These are phyloP conservation scores for Pezicula radicicola DNA, from an alignment of 2,329 filamentous ascomycete genomes.

Conservation along the genomic window DNA sequence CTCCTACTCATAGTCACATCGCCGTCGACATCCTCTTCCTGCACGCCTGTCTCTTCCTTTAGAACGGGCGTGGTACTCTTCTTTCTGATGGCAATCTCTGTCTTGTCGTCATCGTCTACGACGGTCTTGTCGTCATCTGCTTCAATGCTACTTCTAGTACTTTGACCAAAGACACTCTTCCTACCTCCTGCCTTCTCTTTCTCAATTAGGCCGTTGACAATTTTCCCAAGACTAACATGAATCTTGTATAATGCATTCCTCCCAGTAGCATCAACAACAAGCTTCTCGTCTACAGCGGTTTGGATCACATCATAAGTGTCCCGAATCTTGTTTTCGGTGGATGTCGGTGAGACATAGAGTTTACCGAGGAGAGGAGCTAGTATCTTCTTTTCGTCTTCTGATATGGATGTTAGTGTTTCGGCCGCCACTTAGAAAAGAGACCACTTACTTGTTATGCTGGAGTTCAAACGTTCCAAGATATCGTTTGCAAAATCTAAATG, in stretches of 20 bases:
- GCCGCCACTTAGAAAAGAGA: constrained; percentile 1
- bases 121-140: constrained; percentile 34
- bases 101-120: constrained; percentile 35
- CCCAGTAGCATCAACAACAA: constrained; percentile 57
- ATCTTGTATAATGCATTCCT: constrained; percentile 67
- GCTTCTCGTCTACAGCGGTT: constrained; percentile 59
- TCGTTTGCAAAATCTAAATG: constrained; percentile 77
- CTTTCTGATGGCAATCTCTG: constrained; percentile 13
- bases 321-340: constrained; percentile 55
- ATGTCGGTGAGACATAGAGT: constrained; percentile 71
- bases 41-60: constrained; percentile 30
- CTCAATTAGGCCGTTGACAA: constrained; percentile 58
- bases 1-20: constrained; percentile 2
- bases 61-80: constrained; percentile 26
- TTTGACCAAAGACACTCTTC: constrained; percentile 15
- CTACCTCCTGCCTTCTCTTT: constrained; percentile 11
- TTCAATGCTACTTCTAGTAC: constrained; percentile 29
- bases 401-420: constrained; percentile 27
- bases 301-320: constrained; percentile 55
- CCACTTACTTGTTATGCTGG: constrained; percentile 62
- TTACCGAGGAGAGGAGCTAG: constrained; percentile 78
- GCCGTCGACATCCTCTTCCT: constrained; percentile 10
- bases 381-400: constrained; percentile 84
- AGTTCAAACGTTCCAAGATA: constrained; percentile 71
- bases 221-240: constrained; percentile 64